A percentile compares a stretch with the other conserved stretches of the same genome.
Conservation (phyloP, 192 early-diverging fungal genomes). For the Dissophora ornata region DNA sequence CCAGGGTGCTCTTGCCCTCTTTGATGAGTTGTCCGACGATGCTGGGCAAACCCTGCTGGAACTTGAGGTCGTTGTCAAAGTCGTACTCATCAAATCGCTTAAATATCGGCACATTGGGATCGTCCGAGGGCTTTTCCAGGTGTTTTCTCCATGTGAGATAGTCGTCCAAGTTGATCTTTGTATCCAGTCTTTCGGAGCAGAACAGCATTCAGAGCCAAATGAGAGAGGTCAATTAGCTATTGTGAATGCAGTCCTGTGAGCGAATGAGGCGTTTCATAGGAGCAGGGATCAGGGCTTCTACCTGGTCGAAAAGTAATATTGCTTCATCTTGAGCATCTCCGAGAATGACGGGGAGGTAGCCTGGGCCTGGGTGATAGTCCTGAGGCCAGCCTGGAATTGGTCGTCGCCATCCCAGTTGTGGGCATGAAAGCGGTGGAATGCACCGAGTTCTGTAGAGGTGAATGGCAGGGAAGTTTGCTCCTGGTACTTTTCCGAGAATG, state of each 20-base stretch:
- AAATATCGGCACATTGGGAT: conserved; percentile 45
- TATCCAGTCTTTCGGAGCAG: conserved; percentile 30
- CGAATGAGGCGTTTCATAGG: neutral
- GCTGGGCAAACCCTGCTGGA: conserved; percentile 57
- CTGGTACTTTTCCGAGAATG: conserved; percentile 17
- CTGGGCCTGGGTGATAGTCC: conserved; percentile 30
- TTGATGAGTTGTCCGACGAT: conserved; percentile 56
- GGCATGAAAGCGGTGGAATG: conserved; percentile 46
- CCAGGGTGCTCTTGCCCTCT: conserved; percentile 44
- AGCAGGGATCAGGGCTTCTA: conserved; percentile 1
- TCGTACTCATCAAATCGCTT: conserved; percentile 59
- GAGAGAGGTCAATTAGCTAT: too few relatives aligned
- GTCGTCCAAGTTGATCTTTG: conserved; percentile 55
- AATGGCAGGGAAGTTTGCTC: conserved; percentile 24
- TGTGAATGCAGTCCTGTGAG: too few relatives aligned
- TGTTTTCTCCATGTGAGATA: conserved; percentile 57
- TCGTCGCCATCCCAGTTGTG: conserved; percentile 44
- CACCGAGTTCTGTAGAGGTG: conserved; percentile 39
- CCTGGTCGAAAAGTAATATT: conserved; percentile 54
- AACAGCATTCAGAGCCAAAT: too few relatives aligned
- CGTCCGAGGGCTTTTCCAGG: conserved; percentile 37
- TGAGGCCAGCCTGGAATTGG: conserved; percentile 41
- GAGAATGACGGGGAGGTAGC: conserved; percentile 24
- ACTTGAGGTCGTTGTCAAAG: conserved; percentile 58
- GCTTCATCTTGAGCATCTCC: conserved; percentile 53